phyloP scores from a whole-genome alignment of 2,329 filamentous ascomycete species.

The Drechslerella coelobrocha region DNA sequence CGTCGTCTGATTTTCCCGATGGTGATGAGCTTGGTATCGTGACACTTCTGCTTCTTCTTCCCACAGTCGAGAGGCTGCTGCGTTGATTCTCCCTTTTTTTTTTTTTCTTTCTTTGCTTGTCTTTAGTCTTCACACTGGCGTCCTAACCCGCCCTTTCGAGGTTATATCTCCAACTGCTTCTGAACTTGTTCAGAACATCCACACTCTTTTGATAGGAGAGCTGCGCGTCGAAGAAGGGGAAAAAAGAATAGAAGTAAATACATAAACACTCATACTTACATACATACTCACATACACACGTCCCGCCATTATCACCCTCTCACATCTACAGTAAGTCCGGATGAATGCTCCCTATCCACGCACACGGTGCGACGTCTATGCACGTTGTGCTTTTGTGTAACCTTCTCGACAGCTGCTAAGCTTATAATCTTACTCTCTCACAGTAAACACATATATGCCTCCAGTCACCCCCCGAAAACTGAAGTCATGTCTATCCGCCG shows the following conservation, averaged over 20 bases:
- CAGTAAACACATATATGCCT: slow-evolving; percentile 37
- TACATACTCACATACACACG: background rate
- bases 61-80: slow-evolving; percentile 47
- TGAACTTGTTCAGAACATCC: slow-evolving; percentile 51
- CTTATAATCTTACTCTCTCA: no score
- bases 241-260: slow-evolving; percentile 18
- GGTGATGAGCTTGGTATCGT: slow-evolving; percentile 36
- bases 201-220: slow-evolving; percentile 48
- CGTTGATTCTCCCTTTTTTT: slow-evolving; percentile 40
- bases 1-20: slow-evolving; percentile 45
- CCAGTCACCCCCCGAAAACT: slow-evolving; percentile 47
- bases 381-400: background rate
- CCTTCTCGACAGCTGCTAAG: no score
- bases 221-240: slow-evolving; percentile 20
- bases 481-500: slow-evolving; percentile 46
- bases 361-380: background rate
- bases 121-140: slow-evolving; percentile 43
- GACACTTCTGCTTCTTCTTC: slow-evolving; percentile 29
- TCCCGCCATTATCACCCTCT: slow-evolving; percentile 3
- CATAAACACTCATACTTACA: slow-evolving; percentile 5
- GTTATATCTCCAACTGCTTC: slow-evolving; percentile 50
- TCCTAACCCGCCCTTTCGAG: slow-evolving; percentile 31
- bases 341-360: background rate
- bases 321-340: slow-evolving; percentile 23
- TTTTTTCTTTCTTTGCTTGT: slow-evolving; percentile 15